phyloP scores from a whole-genome alignment of 306 rosid genomes.

The Heteromeles arbutifolia region DNA sequence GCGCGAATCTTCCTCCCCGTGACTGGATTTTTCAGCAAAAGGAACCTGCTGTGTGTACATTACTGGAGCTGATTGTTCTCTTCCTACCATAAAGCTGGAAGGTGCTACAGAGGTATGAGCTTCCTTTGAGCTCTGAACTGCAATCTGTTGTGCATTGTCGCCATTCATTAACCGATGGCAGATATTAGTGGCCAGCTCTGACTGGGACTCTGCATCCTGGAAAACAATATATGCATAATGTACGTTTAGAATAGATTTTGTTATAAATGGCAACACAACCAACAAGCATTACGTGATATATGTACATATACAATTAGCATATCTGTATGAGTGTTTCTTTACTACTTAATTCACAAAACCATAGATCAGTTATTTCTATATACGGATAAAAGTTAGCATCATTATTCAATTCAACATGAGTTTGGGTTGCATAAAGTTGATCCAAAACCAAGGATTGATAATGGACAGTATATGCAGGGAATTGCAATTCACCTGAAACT shows the following conservation, averaged over 20 bases:
- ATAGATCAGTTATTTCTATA: background rate
- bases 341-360: background rate
- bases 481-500: background rate
- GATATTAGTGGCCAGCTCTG: constrained; percentile 50
- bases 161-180: constrained; percentile 46
- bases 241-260: background rate
- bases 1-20: constrained; percentile 63
- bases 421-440: background rate
- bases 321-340: background rate
- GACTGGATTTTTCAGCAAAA: constrained; percentile 53
- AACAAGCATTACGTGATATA: background rate
- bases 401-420: background rate
- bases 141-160: constrained; percentile 35
- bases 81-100: constrained; percentile 42
- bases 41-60: constrained; percentile 53
- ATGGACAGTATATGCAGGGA: background rate
- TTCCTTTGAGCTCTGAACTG: constrained; percentile 64
- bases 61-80: constrained; percentile 77
- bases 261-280: background rate
- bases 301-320: background rate
- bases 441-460: background rate
- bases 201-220: constrained; percentile 79
- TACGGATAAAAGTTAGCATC: background rate
- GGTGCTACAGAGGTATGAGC: constrained; percentile 52
- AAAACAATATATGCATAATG: constrained; percentile 13